phyloP scores from a whole-genome alignment of 169 alveolate genomes.

The Miamiensis avidus region DNA sequence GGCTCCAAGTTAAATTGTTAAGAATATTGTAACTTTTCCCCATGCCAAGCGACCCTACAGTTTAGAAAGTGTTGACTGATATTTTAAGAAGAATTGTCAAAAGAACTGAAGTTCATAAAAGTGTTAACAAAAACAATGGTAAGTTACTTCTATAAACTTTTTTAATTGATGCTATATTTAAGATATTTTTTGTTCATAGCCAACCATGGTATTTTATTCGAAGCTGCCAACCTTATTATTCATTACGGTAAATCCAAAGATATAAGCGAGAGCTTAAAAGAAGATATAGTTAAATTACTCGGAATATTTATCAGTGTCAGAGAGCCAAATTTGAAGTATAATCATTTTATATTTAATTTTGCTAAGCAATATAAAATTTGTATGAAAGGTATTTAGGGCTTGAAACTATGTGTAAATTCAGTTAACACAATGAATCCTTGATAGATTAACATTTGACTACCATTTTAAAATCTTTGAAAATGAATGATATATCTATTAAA shows the following conservation, averaged over 20 bases:
- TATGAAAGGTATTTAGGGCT: conserved; percentile 79
- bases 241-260: conserved; percentile 63
- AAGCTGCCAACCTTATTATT: conserved; percentile 86
- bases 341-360: too few species aligned
- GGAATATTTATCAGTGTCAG: conserved; percentile 82
- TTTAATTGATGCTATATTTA: too few species aligned
- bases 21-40: conserved; percentile 78
- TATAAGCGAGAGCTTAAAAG: conserved; percentile 65
- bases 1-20: conserved; percentile 87
- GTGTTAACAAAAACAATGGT: conserved; percentile 83
- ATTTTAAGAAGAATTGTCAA: conserved; percentile 62
- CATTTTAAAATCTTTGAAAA: conserved; percentile 77
- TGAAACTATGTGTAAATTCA: conserved; percentile 88
- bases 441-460: conserved; percentile 81
- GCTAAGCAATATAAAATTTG: not conserved
- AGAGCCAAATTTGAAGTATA: conserved; percentile 82
- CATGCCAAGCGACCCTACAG: conserved; percentile 48
- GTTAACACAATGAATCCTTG: conserved; percentile 52
- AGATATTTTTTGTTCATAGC: conserved; percentile 11
- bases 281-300: conserved; percentile 68
- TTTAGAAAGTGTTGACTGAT: conserved; percentile 51
- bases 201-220: conserved; percentile 88
- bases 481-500: conserved; percentile 89
- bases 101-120: conserved; percentile 83
- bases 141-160: too few species aligned